These are phyloP conservation scores for Leucocoprinus leucothites DNA, from an alignment of 768 basidiomycete genomes.

Conservation along the genomic window DNA sequence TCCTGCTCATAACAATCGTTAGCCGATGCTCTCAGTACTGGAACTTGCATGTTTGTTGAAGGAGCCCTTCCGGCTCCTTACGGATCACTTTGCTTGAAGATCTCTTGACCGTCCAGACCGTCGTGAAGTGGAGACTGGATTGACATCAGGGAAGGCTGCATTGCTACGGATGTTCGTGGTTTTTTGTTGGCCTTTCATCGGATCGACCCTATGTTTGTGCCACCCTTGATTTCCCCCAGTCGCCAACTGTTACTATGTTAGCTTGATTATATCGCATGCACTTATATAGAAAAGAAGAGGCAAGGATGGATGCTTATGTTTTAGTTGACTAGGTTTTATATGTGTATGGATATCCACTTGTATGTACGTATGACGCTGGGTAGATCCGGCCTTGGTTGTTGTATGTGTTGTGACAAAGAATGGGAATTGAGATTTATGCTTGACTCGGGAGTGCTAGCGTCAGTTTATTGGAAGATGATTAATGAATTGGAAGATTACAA, in stretches of 20 bases:
- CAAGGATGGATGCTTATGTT: neutral
- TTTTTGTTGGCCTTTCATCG: neutral
- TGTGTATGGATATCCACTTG: neutral
- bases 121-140: neutral
- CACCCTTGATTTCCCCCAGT: neutral
- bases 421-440: neutral
- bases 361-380: neutral
- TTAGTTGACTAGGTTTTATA: neutral
- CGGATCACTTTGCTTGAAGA: neutral
- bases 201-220: neutral
- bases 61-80: neutral
- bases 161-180: neutral
- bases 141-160: neutral
- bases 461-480: neutral
- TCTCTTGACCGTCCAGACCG: neutral
- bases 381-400: neutral
- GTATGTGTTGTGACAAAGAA: neutral
- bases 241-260: neutral
- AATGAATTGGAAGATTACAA: neutral
- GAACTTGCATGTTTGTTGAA: neutral
- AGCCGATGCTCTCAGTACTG: neutral
- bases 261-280: neutral
- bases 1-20: neutral
- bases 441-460: neutral
- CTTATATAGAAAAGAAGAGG: too few species aligned